Conservation (phyloP, 2,329 filamentous ascomycete genomes). For the Diaporthe velutina region DNA sequence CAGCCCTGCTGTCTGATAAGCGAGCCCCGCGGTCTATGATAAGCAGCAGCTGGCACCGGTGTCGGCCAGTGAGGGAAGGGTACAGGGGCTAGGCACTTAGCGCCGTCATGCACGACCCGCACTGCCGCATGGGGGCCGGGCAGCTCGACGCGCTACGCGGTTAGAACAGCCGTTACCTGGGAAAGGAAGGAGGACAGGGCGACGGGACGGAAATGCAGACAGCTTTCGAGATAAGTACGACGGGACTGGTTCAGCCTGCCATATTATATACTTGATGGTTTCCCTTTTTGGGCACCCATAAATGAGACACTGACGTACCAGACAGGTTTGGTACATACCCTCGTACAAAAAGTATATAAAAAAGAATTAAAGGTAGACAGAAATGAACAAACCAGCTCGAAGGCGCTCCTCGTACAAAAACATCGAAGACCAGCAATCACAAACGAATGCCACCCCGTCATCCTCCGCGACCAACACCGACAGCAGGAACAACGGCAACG, state of each 20-base stretch:
- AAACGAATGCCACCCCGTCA: background rate
- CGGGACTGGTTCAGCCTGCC: background rate
- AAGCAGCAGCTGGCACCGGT: slow-evolving; percentile 28
- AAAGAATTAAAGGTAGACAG: background rate
- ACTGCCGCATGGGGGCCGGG: background rate
- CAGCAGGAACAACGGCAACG: slow-evolving; percentile 14
- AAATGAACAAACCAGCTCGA: slow-evolving; percentile 39
- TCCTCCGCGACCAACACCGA: slow-evolving; percentile 9
- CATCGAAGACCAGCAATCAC: slow-evolving; percentile 17
- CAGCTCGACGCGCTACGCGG: slow-evolving; percentile 24
- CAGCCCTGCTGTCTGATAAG: slow-evolving; percentile 29
- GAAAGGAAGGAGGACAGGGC: background rate
- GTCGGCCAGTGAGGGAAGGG: background rate
- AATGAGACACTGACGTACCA: slow-evolving; percentile 25
- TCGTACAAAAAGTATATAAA: slow-evolving; percentile 4
- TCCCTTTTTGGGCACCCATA: background rate
- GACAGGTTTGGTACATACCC: background rate
- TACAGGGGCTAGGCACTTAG: background rate
- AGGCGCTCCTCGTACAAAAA: slow-evolving; percentile 39
- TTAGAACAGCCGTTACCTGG: slow-evolving; percentile 7
- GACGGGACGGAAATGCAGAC: background rate
- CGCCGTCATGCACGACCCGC: slow-evolving; percentile 1
- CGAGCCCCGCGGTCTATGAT: slow-evolving; percentile 35
- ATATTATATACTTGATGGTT: background rate
- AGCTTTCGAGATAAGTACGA: background rate